These are phyloP conservation scores for Actinomortierella ambigua DNA, from an alignment of 371 early-diverging fungal species.

Conservation along the genomic window DNA sequence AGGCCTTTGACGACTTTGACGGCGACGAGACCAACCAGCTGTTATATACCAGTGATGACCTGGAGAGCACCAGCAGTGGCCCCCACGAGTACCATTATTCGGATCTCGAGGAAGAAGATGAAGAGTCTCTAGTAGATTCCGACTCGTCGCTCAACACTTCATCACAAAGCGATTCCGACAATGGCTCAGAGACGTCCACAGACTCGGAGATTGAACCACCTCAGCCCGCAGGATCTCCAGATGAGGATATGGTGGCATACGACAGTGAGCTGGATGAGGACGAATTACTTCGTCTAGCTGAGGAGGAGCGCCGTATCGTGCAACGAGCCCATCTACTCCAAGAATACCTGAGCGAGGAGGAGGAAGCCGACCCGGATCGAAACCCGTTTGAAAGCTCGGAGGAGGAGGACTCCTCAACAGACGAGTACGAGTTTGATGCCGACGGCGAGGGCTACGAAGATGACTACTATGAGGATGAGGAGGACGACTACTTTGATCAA, in stretches of 20 bases:
- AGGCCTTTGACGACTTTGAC: conserved; percentile 31
- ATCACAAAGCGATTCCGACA: conserved; percentile 10
- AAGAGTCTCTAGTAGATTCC: conserved; percentile 41
- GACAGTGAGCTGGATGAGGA: conserved; percentile 28
- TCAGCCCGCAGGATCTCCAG: conserved; percentile 10
- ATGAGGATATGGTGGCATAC: neutral
- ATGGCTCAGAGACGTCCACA: conserved; percentile 9
- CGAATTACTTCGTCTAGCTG: conserved; percentile 27
- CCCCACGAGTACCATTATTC: conserved; percentile 43
- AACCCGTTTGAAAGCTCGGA: conserved; percentile 41
- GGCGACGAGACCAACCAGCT: conserved; percentile 26
- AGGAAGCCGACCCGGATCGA: conserved; percentile 28
- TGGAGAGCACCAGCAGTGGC: conserved; percentile 21
- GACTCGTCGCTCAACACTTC: conserved; percentile 35
- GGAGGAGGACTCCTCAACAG: conserved; percentile 10
- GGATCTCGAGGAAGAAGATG: conserved; percentile 51
- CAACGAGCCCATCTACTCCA: conserved; percentile 31
- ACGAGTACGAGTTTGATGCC: conserved; percentile 29
- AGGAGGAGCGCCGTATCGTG: conserved; percentile 29
- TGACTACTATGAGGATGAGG: conserved; percentile 28
- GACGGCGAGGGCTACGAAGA: conserved; percentile 34
- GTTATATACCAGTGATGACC: conserved; percentile 13
- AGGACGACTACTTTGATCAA: conserved; percentile 18
- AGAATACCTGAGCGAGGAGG: conserved; percentile 43
- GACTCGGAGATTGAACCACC: conserved; percentile 21